Base-by-base conservation (phyloP, 1,284 basidiomycete species). In the Kalmanozyma brasiliensis region DNA sequence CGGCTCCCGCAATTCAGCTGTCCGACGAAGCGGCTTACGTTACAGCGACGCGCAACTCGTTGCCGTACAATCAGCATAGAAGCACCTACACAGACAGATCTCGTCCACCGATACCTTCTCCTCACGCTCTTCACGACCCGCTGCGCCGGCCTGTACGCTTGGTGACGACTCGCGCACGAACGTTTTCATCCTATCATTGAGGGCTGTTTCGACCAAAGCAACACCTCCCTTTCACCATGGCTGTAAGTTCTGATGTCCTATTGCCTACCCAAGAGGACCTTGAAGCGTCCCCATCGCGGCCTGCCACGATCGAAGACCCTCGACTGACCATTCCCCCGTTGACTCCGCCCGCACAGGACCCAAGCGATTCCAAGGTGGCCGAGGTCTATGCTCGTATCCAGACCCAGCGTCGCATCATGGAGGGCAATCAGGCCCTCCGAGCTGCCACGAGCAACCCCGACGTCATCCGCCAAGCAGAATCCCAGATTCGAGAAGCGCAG, bases 351-450 rank as follows among this genome's bases (percentile, higher is more conserved):
- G 17, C 6, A 26, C 58, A 71, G 69, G 70, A 80, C 55, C 60
- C 78, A 24, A 71, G 62, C 83, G 90, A 92, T 86, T 88, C 89
- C 86, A 94, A 94, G 88, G 93, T 95, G 82, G 89, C 91, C 83
- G 92, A 94, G 84, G 89, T 94, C 79, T 89, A 90, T 84, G 89
- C 88, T 83, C 90, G 91, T 83, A 94, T 95, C 83, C 88, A 91
- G 84, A 93, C 90, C 46, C 92, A 95, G 85, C 90, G 90, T 84
- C 93, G 93, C 86, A 89, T 94, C 82, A 87, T 95, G 74, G 91
- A 94, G 84, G 93, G 90, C 19, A 89, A 89, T 46, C 88, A 91
- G 80, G 86, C 88, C 68, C 86, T 95, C 62, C 87, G 90, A 46
- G 88, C 88, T 80, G 93, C 92, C 4, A 94, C 93, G 33, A 87